Evolutionary conservation across 2,329 filamentous ascomycete genomes (phyloP).

Genomic region (Microthyrium microscopicum): DNA sequence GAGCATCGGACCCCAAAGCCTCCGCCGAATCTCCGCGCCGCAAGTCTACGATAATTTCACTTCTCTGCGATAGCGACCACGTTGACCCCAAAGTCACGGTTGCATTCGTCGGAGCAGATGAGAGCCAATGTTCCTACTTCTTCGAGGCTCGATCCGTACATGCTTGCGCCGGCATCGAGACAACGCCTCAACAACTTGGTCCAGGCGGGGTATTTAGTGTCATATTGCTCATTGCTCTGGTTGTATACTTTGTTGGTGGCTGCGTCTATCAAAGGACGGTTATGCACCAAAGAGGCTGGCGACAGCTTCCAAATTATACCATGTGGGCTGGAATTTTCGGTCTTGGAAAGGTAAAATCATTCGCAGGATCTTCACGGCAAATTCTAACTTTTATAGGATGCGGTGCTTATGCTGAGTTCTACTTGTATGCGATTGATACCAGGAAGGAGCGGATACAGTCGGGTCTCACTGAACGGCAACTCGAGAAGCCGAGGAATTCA

Average conservation of each 20-base stretch:
- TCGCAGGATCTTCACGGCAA: not conserved
- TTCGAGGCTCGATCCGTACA: slow-evolving; percentile 81
- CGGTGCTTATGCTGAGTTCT: slow-evolving; percentile 51
- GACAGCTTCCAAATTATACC: slow-evolving; percentile 84
- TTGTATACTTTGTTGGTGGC: slow-evolving; percentile 82
- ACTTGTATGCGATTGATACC: slow-evolving; percentile 53
- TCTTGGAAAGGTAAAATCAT: not conserved
- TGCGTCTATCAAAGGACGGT: slow-evolving; percentile 93
- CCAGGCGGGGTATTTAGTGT: slow-evolving; percentile 73
- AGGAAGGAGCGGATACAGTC: slow-evolving; percentile 48
- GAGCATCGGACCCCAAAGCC: slow-evolving; percentile 15
- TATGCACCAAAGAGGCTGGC: slow-evolving; percentile 85
- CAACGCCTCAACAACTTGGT: slow-evolving; percentile 40
- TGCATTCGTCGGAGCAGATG: slow-evolving; percentile 66
- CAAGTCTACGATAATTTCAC: slow-evolving; percentile 76
- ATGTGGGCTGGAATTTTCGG: slow-evolving; percentile 68
- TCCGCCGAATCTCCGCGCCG: slow-evolving; percentile 23
- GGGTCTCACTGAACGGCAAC: slow-evolving; percentile 30
- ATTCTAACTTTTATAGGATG: slow-evolving; percentile 27
- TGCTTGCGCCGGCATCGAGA: slow-evolving; percentile 59
- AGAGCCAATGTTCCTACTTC: slow-evolving; percentile 86
- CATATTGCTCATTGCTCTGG: slow-evolving; percentile 59
- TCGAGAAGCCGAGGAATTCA: slow-evolving; percentile 25
- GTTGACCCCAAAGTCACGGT: slow-evolving; percentile 49
- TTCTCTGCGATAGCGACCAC: slow-evolving; percentile 79